Base-by-base conservation (phyloP, 352 stramenopile species). In the Pythium rhizo-oryzae region DNA sequence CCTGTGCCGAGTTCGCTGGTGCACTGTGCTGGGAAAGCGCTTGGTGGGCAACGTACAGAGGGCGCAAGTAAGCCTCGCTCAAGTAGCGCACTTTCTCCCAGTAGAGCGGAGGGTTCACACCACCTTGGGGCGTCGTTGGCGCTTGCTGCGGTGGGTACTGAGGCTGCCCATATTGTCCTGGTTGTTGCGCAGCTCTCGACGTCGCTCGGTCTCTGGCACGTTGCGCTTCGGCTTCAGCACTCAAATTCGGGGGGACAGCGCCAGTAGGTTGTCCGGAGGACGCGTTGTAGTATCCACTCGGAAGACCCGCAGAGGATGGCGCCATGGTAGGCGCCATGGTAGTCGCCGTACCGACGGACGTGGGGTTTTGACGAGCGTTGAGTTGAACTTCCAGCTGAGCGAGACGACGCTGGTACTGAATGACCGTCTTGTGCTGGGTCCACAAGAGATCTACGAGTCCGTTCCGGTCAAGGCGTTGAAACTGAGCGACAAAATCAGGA, bases 401-500 rank as follows among this genome's bases (percentile, higher is more conserved):
- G 13, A 79, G 61, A 24, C 79, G 75, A 37, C 72, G 70, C 43
- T 94, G 86, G 76, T 83, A 92, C 39, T 89, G 76, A 11, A 88
- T 77, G 8, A 94, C 70, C 0, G 81, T 74, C 58, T 76, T 79
- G 30, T 82, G 72, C 67, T 93, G 84, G 46, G 81, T 94, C 86
- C 84, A 93, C 25, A 92, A 58, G 16, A 93, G 67, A 43, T 92
- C 84, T n/a, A 94, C 80, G 5, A 94, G 66, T 9, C 78, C 73
- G 23, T 73, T 80, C 39, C 86, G 83, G 56, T 90, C 82, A 16
- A 90, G 78, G 37, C 89, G 86, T 62, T 91, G 80, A 5, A 92
- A 81, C 59, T 92, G 86, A 8, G 71, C 73, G 16, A 75, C 78
- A 69, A 94, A 94, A 37, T 91, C 86, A 23, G 82, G 70, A n/a